Base-by-base conservation (phyloP, 768 basidiomycete species). In the Russula sp. region DNA sequence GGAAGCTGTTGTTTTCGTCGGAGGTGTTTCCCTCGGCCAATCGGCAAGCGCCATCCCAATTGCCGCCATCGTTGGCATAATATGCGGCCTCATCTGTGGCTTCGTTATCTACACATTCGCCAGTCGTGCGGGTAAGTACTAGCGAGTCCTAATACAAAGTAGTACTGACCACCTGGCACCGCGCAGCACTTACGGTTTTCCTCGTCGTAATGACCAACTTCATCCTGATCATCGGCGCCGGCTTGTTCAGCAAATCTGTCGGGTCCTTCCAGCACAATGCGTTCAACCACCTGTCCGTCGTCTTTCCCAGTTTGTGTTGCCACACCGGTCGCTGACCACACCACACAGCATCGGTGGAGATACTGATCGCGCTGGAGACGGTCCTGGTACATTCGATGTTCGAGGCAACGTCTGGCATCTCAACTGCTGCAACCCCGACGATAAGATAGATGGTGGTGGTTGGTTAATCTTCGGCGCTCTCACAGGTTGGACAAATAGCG, bases 1-100 rank as follows among this genome's bases (percentile, higher is more conserved):
- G 65, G 95, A 98, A 74, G 94, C 90, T 0, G 89, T 97, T 62
- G 80, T 98, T 65, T 97, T 98, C 72, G 93, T 97, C 40, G 92
- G 94, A 4, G 94, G 94, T 57, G 94, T 98, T 38, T 88, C 94
- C 5, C 86, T 98, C 57, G 88, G 88, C 36, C 83, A 92, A 71
- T 79, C 85, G 5, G 95, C 91, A 2, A 83, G 81, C 1, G 83
- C 94, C 7, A 95, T 97, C 69, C 96, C 96, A 0, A 87, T 98
- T 49, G 89, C 96, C 8, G 84, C 93, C 54, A 88, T 98, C 62
- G 84, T 87, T 40, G 96, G 95, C 30, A 76, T 98, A 62, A 72
- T 94, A 59, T 83, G 84, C 58, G 95, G 96, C 16, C 75, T 91
- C 57, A 66, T 84, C 57, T 81, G 86, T 64, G 94, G 94, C 11